These are phyloP conservation scores for Gonium pectorale DNA, from an alignment of 139 green algal genomes.

Conservation along the genomic window DNA sequence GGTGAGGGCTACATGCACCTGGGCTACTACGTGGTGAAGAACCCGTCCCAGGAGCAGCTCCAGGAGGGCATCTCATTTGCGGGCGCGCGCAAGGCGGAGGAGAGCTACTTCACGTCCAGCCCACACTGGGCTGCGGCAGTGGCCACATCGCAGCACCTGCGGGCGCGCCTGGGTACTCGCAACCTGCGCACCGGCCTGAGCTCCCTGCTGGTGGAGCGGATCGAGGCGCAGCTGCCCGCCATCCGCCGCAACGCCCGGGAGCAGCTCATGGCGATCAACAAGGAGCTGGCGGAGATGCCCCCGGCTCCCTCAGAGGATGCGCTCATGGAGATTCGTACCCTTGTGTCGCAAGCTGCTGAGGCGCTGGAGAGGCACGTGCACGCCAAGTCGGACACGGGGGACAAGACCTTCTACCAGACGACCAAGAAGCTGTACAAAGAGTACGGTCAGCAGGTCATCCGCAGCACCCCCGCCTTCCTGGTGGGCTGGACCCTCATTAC, in stretches of 20 bases:
- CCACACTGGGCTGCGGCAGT: not conserved
- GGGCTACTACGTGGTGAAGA: conserved; percentile 46
- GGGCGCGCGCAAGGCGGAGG: not conserved
- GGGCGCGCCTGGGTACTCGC: conserved; percentile 13
- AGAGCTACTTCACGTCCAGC: not conserved
- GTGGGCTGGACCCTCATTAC: not conserved
- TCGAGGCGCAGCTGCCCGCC: conserved; percentile 1
- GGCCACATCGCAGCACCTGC: not conserved
- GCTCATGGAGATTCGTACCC: no score
- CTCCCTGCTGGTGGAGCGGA: not conserved
- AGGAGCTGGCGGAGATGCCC: not conserved
- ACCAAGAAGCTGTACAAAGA: not conserved
- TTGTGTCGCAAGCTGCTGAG: no score
- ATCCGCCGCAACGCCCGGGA: not conserved
- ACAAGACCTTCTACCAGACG: not conserved
- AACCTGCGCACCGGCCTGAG: conserved; percentile 18
- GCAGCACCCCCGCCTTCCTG: conserved; percentile 15
- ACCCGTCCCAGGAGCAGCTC: conserved; percentile 39
- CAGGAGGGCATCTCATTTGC: conserved; percentile 13
- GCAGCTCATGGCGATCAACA: not conserved
- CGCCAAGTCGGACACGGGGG: not conserved
- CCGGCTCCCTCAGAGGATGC: not conserved
- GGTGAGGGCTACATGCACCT: conserved; percentile 1
- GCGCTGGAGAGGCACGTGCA: not conserved
- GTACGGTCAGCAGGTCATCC: not conserved